Conservation (phyloP, 208 protist genomes). For the Baffinella frigidus region DNA sequence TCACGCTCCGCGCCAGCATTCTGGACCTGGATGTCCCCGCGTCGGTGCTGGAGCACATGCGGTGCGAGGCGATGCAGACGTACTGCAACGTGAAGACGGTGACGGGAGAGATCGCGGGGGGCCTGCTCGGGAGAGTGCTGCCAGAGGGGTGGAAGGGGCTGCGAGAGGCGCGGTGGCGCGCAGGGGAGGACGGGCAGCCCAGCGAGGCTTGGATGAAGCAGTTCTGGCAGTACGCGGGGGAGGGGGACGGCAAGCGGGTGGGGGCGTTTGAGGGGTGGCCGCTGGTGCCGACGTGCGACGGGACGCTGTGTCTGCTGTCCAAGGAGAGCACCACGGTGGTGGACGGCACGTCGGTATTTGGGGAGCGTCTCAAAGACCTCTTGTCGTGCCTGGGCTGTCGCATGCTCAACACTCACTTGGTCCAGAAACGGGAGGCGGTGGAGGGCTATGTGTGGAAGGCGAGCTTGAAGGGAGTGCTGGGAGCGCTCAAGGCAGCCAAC, state of each 20-base stretch:
- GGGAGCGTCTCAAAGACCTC: neutral
- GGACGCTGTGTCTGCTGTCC: neutral
- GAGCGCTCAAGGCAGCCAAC: neutral
- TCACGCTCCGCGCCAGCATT: neutral
- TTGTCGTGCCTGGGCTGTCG: constrained; percentile 14
- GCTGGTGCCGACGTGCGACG: constrained; percentile 33
- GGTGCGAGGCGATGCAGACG: constrained; percentile 9
- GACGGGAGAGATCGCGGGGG: neutral
- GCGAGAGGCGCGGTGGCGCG: constrained; percentile 10
- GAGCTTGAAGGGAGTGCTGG: constrained; percentile 39
- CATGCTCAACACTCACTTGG: neutral
- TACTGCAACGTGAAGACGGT: constrained; percentile 1
- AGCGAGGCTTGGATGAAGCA: neutral
- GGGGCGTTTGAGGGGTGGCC: constrained; percentile 23
- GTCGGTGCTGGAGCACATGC: constrained; percentile 4
- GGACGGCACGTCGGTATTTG: neutral
- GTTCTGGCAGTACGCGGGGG: constrained; percentile 36
- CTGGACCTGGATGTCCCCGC: neutral
- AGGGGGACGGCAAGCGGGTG: neutral
- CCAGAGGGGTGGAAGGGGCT: constrained; percentile 19
- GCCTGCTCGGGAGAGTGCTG: neutral
- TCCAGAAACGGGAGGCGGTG: neutral
- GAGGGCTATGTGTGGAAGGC: constrained; percentile 7
- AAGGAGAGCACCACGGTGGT: neutral
- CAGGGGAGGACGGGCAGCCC: constrained; percentile 28